A percentile compares a stretch with the other conserved stretches of the same genome.
phyloP scores from a whole-genome alignment of 169 alveolate species.

The Plasmodium sp. region DNA sequence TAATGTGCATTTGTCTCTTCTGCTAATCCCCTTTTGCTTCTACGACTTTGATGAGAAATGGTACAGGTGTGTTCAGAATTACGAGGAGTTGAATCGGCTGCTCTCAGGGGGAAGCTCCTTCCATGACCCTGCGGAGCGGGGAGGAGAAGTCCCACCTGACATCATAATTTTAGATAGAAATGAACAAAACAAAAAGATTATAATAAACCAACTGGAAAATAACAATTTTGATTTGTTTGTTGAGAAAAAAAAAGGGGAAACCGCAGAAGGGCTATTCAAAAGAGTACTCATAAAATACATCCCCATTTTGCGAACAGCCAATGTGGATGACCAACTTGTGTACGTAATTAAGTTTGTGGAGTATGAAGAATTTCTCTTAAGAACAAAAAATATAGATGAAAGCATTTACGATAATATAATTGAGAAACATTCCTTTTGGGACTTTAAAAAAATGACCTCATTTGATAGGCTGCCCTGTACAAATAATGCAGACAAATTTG shows the following conservation, averaged over 20 bases:
- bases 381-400: conserved; percentile 37
- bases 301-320: conserved; percentile 40
- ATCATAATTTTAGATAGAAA: conserved; percentile 36
- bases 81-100: conserved; percentile 24
- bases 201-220: conserved; percentile 49
- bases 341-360: conserved; percentile 62
- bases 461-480: neutral
- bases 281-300: conserved; percentile 52
- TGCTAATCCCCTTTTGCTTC: conserved; percentile 70
- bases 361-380: conserved; percentile 18
- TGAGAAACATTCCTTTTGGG: neutral
- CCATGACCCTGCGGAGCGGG: neutral
- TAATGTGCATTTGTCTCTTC: conserved; percentile 65
- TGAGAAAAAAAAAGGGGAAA: conserved; percentile 22
- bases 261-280: conserved; percentile 44
- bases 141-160: neutral
- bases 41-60: conserved; percentile 67
- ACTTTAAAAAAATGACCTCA: conserved; percentile 16
- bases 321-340: conserved; percentile 30
- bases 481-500: conserved; percentile 22
- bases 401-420: conserved; percentile 7
- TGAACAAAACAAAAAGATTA: conserved; percentile 65
- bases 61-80: conserved; percentile 70
- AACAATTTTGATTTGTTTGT: conserved; percentile 55
- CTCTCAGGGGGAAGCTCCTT: neutral